A percentile compares a stretch with the other conserved stretches of the same genome.
phyloP scores from a whole-genome alignment of 1,139 yeast genomes.

The Taphrina communis region DNA sequence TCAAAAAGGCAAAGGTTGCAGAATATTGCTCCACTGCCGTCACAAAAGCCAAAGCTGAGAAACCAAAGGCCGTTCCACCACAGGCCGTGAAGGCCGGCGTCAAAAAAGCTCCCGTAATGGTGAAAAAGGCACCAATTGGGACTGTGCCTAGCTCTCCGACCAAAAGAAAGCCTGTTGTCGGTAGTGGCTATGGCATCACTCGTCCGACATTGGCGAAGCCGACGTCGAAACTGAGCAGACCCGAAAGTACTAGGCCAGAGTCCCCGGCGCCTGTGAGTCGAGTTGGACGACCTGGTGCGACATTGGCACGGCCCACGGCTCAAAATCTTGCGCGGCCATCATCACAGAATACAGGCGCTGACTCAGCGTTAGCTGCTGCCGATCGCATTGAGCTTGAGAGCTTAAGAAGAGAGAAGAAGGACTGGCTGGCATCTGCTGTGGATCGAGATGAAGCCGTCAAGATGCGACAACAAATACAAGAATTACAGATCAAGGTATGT shows the following conservation, averaged over 20 bases:
- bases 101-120: constrained; percentile 19
- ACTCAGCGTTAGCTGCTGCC: constrained; percentile 19
- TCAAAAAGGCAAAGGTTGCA: constrained; percentile 66
- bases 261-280: constrained; percentile 30
- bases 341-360: not conserved
- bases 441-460: constrained; percentile 25
- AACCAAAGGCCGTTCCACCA: constrained; percentile 45
- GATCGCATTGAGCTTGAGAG: constrained; percentile 31
- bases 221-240: constrained; percentile 25
- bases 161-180: constrained; percentile 23
- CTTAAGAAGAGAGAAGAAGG: constrained; percentile 31
- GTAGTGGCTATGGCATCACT: constrained; percentile 35
- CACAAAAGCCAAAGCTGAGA: constrained; percentile 57
- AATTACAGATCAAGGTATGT: constrained; percentile 29
- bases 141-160: constrained; percentile 25
- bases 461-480: constrained; percentile 14
- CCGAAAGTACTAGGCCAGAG: constrained; percentile 17
- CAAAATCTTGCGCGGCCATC: constrained; percentile 38
- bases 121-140: constrained; percentile 23
- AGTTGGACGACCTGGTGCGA: constrained; percentile 21
- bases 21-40: constrained; percentile 64
- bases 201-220: constrained; percentile 34
- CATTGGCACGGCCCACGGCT: constrained; percentile 32
- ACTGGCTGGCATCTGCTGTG: constrained; percentile 35
- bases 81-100: not conserved